Percentiles rank a stretch among this genome's conserved stretches.
These are phyloP conservation scores for Triticum timopheevii DNA, from an alignment of 176 grass and related monocot genomes.

Conservation along the genomic window DNA sequence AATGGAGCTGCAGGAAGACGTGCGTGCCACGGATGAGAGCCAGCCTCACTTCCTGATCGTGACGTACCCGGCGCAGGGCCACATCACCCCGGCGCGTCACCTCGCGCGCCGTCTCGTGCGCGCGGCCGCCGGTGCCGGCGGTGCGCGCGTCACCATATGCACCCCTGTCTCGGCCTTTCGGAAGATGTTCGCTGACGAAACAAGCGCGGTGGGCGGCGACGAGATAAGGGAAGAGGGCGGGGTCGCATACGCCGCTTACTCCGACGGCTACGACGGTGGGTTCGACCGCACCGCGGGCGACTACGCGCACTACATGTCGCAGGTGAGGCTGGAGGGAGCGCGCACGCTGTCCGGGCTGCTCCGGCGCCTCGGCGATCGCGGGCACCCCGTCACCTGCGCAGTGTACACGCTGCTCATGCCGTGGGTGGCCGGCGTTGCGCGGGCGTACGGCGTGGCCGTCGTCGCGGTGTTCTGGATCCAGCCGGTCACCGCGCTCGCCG, in stretches of 20 bases:
- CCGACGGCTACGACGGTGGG: slow-evolving; percentile 61
- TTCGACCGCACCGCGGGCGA: slow-evolving; percentile 34
- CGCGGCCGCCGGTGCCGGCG: slow-evolving; percentile 8
- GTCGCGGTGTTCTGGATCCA: slow-evolving; percentile 73
- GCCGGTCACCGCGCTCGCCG: slow-evolving; percentile 48
- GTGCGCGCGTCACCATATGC: slow-evolving; percentile 49
- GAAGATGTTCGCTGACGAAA: slow-evolving; percentile 46
- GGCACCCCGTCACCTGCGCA: slow-evolving; percentile 42
- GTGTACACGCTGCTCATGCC: slow-evolving; percentile 58
- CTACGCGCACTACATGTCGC: slow-evolving; percentile 32
- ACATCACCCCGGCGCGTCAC: slow-evolving; percentile 69
- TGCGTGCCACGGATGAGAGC: not conserved
- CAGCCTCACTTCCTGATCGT: slow-evolving; percentile 65
- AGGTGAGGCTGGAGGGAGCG: slow-evolving; percentile 7
- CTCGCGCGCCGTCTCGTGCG: slow-evolving; percentile 45
- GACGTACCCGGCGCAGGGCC: slow-evolving; percentile 56
- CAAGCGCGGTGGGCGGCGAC: not conserved
- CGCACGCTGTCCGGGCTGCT: slow-evolving; percentile 37
- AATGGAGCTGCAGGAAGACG: slow-evolving; percentile 5
- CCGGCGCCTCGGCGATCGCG: slow-evolving; percentile 17
- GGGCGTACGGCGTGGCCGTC: slow-evolving; percentile 25
- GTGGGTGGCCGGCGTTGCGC: slow-evolving; percentile 56
- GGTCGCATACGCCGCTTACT: slow-evolving; percentile 45
- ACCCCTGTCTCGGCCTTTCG: slow-evolving; percentile 48
- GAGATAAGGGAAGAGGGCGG: not conserved